phyloP scores from a whole-genome alignment of 768 basidiomycete genomes.

The Epithele typhae region DNA sequence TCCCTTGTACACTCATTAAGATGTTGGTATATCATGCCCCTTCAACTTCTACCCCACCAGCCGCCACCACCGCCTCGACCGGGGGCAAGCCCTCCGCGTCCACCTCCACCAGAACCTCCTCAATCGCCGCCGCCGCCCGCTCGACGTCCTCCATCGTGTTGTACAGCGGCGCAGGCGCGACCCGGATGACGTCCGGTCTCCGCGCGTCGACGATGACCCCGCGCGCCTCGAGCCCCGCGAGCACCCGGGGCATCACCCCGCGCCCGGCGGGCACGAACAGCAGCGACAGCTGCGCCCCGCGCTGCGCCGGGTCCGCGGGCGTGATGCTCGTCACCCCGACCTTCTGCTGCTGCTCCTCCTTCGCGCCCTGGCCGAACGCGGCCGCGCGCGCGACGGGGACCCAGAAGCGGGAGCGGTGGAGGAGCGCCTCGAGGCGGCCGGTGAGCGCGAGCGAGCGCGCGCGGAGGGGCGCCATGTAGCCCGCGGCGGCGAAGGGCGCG shows the following conservation, averaged over 20 bases:
- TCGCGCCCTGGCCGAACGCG: neutral
- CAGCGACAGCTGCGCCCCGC: conserved; percentile 88
- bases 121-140: conserved; percentile 59
- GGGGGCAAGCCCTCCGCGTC: conserved; percentile 11
- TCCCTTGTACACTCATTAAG: no score
- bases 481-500: conserved; percentile 71
- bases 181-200: conserved; percentile 85
- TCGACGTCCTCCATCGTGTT: conserved; percentile 78
- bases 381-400: conserved; percentile 32
- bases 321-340: conserved; percentile 90
- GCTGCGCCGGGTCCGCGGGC: conserved; percentile 55
- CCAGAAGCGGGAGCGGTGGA: conserved; percentile 62
- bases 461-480: conserved; percentile 67
- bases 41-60: no score
- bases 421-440: conserved; percentile 57
- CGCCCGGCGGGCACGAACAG: conserved; percentile 63
- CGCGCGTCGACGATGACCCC: conserved; percentile 94
- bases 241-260: conserved; percentile 68
- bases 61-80: neutral
- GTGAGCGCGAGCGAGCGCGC: conserved; percentile 72
- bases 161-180: conserved; percentile 86
- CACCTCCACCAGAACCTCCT: conserved; percentile 46
- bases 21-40: no score
- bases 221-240: conserved; percentile 49
- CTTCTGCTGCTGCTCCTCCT: neutral